phyloP scores from a whole-genome alignment of 768 basidiomycete genomes.

The Russula sp. region DNA sequence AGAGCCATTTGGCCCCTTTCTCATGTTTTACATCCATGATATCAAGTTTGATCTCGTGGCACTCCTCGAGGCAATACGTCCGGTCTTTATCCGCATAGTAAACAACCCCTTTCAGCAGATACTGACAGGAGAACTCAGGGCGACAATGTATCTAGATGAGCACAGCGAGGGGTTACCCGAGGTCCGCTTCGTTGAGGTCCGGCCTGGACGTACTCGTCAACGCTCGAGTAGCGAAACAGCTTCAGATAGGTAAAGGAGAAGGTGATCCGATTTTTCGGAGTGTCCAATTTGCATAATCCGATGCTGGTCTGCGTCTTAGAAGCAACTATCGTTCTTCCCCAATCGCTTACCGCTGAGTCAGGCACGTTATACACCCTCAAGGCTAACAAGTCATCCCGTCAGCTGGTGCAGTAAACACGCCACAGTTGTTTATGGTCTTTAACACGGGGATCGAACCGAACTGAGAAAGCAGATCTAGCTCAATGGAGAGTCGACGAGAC shows the following conservation, averaged over 20 bases:
- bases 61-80: no score
- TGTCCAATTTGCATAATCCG: slow-evolving; percentile 8
- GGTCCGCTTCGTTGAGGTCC: background rate
- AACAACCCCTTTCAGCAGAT: no score
- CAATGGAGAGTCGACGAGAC: slow-evolving; percentile 8
- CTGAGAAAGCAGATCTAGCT: slow-evolving; percentile 20
- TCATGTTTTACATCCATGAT: no score
- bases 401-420: slow-evolving; percentile 23
- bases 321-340: background rate
- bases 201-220: slow-evolving; percentile 9
- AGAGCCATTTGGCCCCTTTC: no score
- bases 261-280: background rate
- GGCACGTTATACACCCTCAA: slow-evolving; percentile 3
- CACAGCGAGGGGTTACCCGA: slow-evolving; percentile 7
- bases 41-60: no score
- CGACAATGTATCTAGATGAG: background rate
- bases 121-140: no score
- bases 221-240: background rate
- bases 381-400: slow-evolving; percentile 21
- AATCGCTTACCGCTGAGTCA: background rate
- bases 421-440: slow-evolving; percentile 25
- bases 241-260: background rate
- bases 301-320: background rate
- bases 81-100: no score
- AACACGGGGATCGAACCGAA: slow-evolving; percentile 23